Evolutionary conservation across 2,329 filamentous ascomycete species (phyloP), one percentile per base, ranked within the genome.

Genomic region (Penicillium crustosum): DNA sequence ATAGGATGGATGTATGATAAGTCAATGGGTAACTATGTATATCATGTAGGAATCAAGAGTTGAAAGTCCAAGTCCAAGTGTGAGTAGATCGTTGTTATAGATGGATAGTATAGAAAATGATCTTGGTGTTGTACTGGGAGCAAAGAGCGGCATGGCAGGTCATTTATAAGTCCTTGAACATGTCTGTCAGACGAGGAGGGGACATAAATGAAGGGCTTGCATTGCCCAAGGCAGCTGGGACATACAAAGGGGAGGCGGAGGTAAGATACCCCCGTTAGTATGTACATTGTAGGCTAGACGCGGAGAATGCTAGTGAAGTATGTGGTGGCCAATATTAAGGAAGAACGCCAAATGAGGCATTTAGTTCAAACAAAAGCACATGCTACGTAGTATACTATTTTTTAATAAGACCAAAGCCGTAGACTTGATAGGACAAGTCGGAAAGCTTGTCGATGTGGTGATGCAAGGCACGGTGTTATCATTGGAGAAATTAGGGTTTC

Each of bases 221-320:
- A 53, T 53, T 53, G 35, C 41, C 19, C 21, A 48, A 42, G 33
- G 29, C 8, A 25, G 35, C 49, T 53, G 49, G 49, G 6, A 57
- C 41, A 53, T 54, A 49, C 15, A 41, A 39, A 25, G 15, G 19
- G 25, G 52, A 49, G 51, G 50, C 29, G 29, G 21, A 13, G 25
- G 27, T 7, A 21, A 19, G 53, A 31, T 21, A 41, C 3, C n/a
- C 21, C 25, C 6, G 9, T 6, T 23, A 35, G 44, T 38, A 21
- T 21, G 39, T 31, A 41, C 49, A 52, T 49, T 29, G 45, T 55
- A 49, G 44, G 17, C 23, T 41, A 17, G 27, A 35, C 43, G 52
- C 41, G 55, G 42, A 56, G 58, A 62, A 62, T 62, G 60, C 42
- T 19, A 29, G 17, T 12, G 49, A 50, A 56, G 41, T 58, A 59